phyloP scores from a whole-genome alignment of 495 filamentous ascomycete species.

The Viridothelium virens region DNA sequence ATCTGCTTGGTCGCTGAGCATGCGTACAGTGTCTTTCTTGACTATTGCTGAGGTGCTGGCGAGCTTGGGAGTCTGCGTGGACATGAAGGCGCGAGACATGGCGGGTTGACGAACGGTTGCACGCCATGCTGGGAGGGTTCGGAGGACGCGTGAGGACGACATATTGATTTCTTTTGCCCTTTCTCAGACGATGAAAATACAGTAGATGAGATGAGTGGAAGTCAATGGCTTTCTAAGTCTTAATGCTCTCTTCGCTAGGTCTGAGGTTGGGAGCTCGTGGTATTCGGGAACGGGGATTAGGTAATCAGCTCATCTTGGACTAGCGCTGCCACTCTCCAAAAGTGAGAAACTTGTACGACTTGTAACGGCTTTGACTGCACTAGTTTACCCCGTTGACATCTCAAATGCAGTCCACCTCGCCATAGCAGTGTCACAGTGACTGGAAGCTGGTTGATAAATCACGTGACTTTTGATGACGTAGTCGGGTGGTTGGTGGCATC shows the following conservation, averaged over 20 bases:
- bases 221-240: not conserved
- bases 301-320: not conserved
- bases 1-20: not conserved
- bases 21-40: not conserved
- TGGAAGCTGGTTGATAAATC: not conserved
- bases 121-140: constrained; percentile 7
- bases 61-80: not conserved
- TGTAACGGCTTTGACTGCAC: no score
- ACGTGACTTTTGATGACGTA: not conserved
- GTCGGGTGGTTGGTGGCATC: no score
- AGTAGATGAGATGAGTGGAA: not conserved
- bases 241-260: not conserved
- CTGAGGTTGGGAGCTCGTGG: not conserved
- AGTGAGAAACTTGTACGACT: no score
- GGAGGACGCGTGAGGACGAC: constrained; percentile 2
- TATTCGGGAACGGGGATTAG: not conserved
- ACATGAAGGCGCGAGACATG: not conserved
- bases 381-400: no score
- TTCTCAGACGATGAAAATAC: not conserved
- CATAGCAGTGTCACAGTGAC: no score
- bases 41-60: not conserved
- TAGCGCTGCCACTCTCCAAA: not conserved
- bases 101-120: constrained; percentile 4
- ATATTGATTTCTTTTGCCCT: not conserved
- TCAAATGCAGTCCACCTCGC: no score